Evolutionary conservation across 2,329 filamentous ascomycete species (phyloP).

Genomic region (Phialophora macrospora): DNA sequence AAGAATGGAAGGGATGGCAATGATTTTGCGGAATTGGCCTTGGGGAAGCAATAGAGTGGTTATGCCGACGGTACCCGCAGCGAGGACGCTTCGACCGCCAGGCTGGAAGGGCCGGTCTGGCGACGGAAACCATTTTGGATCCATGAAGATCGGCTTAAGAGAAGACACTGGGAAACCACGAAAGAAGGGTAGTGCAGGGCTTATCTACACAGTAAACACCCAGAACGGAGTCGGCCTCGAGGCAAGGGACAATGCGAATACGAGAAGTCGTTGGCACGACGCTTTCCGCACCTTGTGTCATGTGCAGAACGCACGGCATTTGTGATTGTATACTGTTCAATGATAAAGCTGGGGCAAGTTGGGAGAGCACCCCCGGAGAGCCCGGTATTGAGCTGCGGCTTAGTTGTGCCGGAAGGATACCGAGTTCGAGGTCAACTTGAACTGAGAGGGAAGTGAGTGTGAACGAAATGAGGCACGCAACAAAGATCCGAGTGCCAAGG

Average conservation of each 20-base stretch:
- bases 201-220: neutral
- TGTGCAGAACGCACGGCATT: neutral
- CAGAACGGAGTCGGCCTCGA: neutral
- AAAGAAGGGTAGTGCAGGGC: neutral
- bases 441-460: neutral
- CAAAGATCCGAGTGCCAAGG: neutral
- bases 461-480: neutral
- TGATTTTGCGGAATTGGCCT: slow-evolving; percentile 19
- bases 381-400: neutral
- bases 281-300: neutral
- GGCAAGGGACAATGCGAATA: slow-evolving; percentile 21
- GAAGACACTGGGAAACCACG: neutral
- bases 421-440: neutral
- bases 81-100: slow-evolving; percentile 2
- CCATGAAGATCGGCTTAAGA: slow-evolving; percentile 18
- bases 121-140: slow-evolving; percentile 32
- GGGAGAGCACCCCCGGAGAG: no score
- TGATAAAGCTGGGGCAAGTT: neutral
- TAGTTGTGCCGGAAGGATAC: neutral
- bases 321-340: neutral
- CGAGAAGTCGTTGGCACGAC: neutral
- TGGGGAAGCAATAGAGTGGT: slow-evolving; percentile 26
- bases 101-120: slow-evolving; percentile 25
- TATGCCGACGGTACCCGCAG: slow-evolving; percentile 20
- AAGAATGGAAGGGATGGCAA: slow-evolving; percentile 24